These are phyloP conservation scores for Oryza punctata DNA, from an alignment of 176 grass and related monocot species.

Conservation along the genomic window DNA sequence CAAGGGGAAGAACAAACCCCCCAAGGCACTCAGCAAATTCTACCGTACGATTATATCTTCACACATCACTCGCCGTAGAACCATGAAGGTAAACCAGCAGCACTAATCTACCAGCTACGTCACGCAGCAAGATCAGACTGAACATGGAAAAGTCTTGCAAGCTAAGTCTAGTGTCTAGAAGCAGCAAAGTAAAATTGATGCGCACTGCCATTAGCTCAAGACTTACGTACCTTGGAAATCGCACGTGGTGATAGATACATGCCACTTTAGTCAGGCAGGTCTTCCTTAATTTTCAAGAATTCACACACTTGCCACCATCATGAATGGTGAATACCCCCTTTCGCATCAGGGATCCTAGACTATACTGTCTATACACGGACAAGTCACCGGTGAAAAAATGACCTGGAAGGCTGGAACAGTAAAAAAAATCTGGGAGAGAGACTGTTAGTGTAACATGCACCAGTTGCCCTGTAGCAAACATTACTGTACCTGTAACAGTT, in stretches of 20 bases:
- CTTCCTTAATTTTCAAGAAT: not conserved
- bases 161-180: not conserved
- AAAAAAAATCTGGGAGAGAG: too few species aligned
- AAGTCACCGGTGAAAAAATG: too few species aligned
- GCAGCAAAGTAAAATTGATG: not conserved
- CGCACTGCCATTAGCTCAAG: not conserved
- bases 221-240: slow-evolving; percentile 10
- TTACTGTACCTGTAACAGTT: not conserved
- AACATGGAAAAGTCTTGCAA: not conserved
- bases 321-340: too few species aligned
- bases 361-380: too few species aligned
- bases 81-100: not conserved
- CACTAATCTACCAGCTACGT: not conserved
- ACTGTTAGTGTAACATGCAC: too few species aligned
- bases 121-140: not conserved
- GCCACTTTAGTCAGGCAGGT: not conserved
- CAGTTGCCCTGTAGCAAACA: too few species aligned
- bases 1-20: too few species aligned
- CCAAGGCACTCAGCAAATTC: not conserved
- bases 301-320: not conserved
- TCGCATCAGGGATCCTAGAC: too few species aligned
- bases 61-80: not conserved
- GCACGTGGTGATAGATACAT: slow-evolving; percentile 14
- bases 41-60: not conserved
- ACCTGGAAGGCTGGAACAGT: too few species aligned